These are phyloP conservation scores for Nicotiana knightiana DNA, from an alignment of 257 asterid genomes.

Conservation along the genomic window DNA sequence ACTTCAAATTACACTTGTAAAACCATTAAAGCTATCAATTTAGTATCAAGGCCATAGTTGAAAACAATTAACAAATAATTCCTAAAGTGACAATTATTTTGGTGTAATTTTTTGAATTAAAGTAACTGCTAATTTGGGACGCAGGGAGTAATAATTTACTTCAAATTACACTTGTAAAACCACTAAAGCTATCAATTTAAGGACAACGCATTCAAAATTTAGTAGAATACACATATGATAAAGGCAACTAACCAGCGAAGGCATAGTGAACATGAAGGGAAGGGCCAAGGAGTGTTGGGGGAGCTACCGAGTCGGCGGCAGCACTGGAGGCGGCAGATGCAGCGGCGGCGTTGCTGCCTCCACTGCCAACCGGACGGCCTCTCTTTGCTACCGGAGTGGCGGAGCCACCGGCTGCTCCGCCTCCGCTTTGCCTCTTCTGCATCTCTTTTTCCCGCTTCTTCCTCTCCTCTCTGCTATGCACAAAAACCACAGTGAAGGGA, in stretches of 20 bases:
- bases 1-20: neutral
- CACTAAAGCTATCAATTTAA: neutral
- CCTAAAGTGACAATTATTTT: too few relatives aligned
- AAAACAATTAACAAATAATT: too few relatives aligned
- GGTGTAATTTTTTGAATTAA: too few relatives aligned
- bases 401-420: slow-evolving; percentile 42
- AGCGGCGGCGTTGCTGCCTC: slow-evolving; percentile 36
- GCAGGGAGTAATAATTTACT: neutral
- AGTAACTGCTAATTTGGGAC: too few relatives aligned
- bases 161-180: neutral
- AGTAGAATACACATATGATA: neutral
- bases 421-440: slow-evolving; percentile 60
- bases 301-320: slow-evolving; percentile 63
- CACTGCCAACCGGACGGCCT: slow-evolving; percentile 90
- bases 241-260: slow-evolving; percentile 56
- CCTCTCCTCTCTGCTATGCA: neutral
- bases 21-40: neutral
- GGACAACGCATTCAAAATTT: neutral
- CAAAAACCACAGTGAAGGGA: neutral
- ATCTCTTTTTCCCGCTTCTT: slow-evolving; percentile 38
- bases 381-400: slow-evolving; percentile 76
- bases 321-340: slow-evolving; percentile 22
- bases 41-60: neutral
- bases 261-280: slow-evolving; percentile 86
- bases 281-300: slow-evolving; percentile 79